These are phyloP conservation scores for Cercospora brassicicola DNA, from an alignment of 2,329 filamentous ascomycete genomes.

Conservation along the genomic window DNA sequence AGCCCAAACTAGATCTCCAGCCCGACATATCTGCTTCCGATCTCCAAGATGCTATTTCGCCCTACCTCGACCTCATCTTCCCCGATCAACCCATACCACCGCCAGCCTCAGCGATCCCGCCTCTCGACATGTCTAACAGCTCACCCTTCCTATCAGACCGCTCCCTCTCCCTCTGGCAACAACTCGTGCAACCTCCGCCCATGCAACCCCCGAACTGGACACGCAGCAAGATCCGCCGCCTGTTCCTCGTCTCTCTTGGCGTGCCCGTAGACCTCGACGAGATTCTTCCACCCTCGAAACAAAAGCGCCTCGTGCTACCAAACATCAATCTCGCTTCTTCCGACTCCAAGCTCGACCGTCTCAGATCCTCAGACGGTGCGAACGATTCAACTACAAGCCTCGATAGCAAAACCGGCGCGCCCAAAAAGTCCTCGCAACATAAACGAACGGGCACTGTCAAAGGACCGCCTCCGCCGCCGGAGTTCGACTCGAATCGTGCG, in stretches of 20 bases:
- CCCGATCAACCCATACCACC: slow-evolving; percentile 49
- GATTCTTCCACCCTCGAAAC: slow-evolving; percentile 93
- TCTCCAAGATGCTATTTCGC: slow-evolving; percentile 60
- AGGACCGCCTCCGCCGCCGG: slow-evolving; percentile 67
- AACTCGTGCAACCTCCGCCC: slow-evolving; percentile 90
- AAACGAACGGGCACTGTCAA: slow-evolving; percentile 46
- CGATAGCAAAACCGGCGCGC: slow-evolving; percentile 35
- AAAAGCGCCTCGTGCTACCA: slow-evolving; percentile 93
- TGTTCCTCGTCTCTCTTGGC: slow-evolving; percentile 93
- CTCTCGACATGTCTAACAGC: slow-evolving; percentile 34
- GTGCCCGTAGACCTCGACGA: slow-evolving; percentile 97
- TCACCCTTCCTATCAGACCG: slow-evolving; percentile 80
- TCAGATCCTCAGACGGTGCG: slow-evolving; percentile 36
- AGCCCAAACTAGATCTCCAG: slow-evolving; percentile 35
- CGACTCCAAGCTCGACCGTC: slow-evolving; percentile 38
- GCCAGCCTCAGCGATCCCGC: slow-evolving; percentile 30
- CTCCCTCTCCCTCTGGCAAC: slow-evolving; percentile 90
- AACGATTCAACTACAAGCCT: slow-evolving; percentile 38
- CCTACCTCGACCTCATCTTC: slow-evolving; percentile 68
- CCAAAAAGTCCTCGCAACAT: slow-evolving; percentile 22
- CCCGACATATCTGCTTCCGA: slow-evolving; percentile 52
- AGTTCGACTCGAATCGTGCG: slow-evolving; percentile 76
- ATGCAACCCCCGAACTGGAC: slow-evolving; percentile 98
- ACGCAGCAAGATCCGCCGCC: slow-evolving; percentile 85
- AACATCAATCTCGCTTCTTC: slow-evolving; percentile 60